These are phyloP conservation scores for Grosmannia huntii DNA, from an alignment of 2,329 filamentous ascomycete species.

Conservation along the genomic window DNA sequence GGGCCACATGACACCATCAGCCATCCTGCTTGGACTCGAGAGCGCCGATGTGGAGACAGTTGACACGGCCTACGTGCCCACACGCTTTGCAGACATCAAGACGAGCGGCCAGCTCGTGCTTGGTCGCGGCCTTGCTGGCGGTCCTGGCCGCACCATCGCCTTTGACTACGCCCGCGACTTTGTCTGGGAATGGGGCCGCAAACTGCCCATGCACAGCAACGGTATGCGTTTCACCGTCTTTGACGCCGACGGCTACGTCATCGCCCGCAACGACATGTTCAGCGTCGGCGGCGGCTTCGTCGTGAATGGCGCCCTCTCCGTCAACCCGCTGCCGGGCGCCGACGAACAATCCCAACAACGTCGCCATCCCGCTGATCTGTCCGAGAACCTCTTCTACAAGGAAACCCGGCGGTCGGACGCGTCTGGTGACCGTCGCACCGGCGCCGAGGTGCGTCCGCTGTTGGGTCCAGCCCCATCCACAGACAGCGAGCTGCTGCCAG, in stretches of 20 bases:
- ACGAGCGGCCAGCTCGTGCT: conserved; percentile 28
- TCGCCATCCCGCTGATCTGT: conserved; percentile 31
- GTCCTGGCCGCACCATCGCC: conserved; percentile 21
- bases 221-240: conserved; percentile 39
- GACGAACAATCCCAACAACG: conserved; percentile 11
- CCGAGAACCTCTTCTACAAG: conserved; percentile 39
- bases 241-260: conserved; percentile 29
- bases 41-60: conserved; percentile 35
- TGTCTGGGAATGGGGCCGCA: conserved; percentile 37
- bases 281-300: conserved; percentile 40
- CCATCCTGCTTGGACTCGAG: conserved; percentile 35
- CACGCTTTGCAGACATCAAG: conserved; percentile 33
- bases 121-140: conserved; percentile 25
- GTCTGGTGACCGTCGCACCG: conserved; percentile 30
- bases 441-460: conserved; percentile 27
- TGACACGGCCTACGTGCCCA: conserved; percentile 33
- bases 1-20: conserved; percentile 38
- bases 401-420: conserved; percentile 34
- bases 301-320: conserved; percentile 35
- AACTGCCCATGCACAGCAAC: conserved; percentile 38
- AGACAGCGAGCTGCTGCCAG: too few relatives aligned
- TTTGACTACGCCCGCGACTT: conserved; percentile 37
- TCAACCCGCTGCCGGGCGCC: conserved; percentile 13
- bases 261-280: conserved; percentile 37
- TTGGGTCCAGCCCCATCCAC: too few relatives aligned